A percentile compares a stretch with the other conserved stretches of the same genome.
Conservation (phyloP, 208 protist species). For the Trypanosoma cruzi region DNA sequence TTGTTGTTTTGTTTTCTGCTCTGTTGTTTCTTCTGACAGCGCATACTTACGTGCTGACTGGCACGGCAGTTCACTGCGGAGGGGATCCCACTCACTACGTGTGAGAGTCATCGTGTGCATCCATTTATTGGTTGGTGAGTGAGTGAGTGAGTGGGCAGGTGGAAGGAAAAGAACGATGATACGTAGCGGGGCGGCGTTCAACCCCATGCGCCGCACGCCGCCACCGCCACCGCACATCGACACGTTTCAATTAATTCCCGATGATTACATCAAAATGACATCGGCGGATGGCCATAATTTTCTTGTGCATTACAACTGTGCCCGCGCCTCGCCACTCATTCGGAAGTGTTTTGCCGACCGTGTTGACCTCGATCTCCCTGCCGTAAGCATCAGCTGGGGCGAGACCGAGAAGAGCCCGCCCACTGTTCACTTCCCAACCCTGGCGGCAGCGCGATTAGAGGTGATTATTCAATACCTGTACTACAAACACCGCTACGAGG, state of each 20-base stretch:
- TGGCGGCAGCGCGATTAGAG: conserved; percentile 52
- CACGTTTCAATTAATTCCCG: conserved; percentile 55
- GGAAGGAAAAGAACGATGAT: conserved; percentile 26
- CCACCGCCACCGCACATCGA: conserved; percentile 81
- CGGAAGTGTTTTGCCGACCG: conserved; percentile 56
- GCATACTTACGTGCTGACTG: not conserved
- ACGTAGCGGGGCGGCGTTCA: conserved; percentile 64
- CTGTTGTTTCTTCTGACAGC: not conserved
- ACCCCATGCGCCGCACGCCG: conserved; percentile 87
- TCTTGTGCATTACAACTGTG: conserved; percentile 58
- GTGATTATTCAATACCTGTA: conserved; percentile 79
- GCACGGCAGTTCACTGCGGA: too few relatives aligned
- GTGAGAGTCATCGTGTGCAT: too few relatives aligned
- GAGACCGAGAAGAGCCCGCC: not conserved
- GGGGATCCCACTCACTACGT: too few relatives aligned
- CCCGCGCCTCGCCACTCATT: conserved; percentile 62
- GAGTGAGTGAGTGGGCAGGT: not conserved
- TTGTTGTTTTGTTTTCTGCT: conserved; percentile 6
- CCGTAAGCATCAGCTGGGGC: conserved; percentile 37
- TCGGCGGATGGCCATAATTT: conserved; percentile 47
- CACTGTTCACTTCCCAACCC: conserved; percentile 54
- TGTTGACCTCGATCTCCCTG: conserved; percentile 30
- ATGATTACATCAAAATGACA: conserved; percentile 53
- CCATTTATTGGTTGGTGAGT: not conserved
- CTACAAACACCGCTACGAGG: conserved; percentile 85